Conservation (phyloP, 2,329 filamentous ascomycete genomes). For the Aspergillus bombycis region DNA sequence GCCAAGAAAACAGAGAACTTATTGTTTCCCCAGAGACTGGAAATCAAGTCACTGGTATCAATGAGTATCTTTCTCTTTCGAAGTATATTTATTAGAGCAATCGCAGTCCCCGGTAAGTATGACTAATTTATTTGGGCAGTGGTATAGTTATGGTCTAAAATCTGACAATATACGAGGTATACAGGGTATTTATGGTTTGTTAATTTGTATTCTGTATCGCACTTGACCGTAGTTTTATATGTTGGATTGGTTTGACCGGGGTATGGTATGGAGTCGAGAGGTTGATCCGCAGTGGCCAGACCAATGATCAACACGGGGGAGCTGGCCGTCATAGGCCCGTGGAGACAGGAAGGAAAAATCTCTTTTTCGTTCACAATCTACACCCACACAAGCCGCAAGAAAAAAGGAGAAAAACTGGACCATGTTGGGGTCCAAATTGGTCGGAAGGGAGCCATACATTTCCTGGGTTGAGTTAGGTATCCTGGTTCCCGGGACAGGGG, state of each 20-base stretch:
- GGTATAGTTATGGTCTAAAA: neutral
- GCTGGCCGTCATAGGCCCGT: neutral
- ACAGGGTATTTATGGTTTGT: neutral
- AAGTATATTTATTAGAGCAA: neutral
- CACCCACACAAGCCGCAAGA: neutral
- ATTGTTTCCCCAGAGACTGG: neutral
- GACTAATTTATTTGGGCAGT: neutral
- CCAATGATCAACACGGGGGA: neutral
- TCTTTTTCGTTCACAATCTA: neutral
- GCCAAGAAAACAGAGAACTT: neutral
- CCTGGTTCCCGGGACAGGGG: neutral
- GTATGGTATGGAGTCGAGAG: neutral
- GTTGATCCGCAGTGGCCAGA: neutral
- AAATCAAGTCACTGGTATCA: neutral
- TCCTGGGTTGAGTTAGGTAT: neutral
- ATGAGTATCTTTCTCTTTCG: neutral
- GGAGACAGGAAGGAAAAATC: neutral
- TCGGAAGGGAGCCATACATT: neutral
- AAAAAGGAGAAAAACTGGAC: neutral
- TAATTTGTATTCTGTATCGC: neutral
- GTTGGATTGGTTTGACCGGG: neutral
- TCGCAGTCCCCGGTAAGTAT: neutral
- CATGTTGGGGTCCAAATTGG: neutral
- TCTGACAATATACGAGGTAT: neutral
- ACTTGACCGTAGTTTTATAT: neutral